A percentile compares a stretch with the other conserved stretches of the same genome.
Conservation (phyloP, 768 basidiomycete species). For the Exsudoporus frostii region DNA sequence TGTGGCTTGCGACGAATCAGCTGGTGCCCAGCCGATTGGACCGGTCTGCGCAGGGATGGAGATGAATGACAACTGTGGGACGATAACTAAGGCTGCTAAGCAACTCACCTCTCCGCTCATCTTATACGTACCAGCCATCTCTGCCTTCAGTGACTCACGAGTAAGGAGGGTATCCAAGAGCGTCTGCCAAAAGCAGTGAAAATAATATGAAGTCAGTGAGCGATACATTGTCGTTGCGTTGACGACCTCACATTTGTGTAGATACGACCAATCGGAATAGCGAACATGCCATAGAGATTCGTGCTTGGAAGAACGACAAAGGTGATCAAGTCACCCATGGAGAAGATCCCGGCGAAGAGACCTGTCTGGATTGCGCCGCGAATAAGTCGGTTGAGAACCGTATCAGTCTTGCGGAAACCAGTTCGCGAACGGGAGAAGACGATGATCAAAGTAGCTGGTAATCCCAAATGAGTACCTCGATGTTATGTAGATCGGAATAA, state of each 20-base stretch:
- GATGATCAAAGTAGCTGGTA: neutral
- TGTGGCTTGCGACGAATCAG: neutral
- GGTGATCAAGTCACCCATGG: neutral
- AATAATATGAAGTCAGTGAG: neutral
- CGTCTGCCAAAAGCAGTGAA: neutral
- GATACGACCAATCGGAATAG: neutral
- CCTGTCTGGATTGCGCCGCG: neutral
- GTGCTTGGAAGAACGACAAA: neutral
- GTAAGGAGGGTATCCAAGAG: constrained; percentile 12
- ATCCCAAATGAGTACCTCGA: neutral
- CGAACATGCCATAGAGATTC: neutral
- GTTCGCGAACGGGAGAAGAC: neutral
- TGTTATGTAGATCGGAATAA: neutral
- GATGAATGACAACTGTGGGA: neutral
- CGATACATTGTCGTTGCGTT: neutral
- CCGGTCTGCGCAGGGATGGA: neutral
- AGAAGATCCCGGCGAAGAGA: neutral
- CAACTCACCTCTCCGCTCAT: neutral
- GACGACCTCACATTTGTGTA: neutral
- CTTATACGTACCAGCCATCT: neutral
- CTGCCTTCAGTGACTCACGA: constrained; percentile 3
- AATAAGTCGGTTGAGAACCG: neutral
- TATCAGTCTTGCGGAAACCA: neutral
- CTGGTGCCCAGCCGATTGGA: neutral
- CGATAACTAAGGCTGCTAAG: too few relatives aligned